Percentiles rank a stretch among this genome's conserved stretches.
These are phyloP conservation scores for Trichoderma virens DNA, from an alignment of 495 filamentous ascomycete species.

Conservation along the genomic window DNA sequence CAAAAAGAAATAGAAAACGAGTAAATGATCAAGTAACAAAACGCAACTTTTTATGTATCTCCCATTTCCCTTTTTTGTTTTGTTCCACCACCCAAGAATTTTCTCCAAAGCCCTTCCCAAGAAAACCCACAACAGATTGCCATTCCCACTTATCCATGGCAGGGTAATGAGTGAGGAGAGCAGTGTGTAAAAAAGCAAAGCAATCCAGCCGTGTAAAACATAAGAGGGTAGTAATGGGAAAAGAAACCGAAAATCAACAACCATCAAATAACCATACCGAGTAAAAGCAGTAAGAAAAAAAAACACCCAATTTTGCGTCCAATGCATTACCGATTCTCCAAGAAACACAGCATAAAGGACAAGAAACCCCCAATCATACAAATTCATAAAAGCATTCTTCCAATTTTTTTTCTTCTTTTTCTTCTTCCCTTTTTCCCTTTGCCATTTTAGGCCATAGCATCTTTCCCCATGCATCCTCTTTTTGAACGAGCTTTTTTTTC, in stretches of 20 bases:
- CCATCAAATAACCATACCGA: not conserved
- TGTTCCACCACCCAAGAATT: not conserved
- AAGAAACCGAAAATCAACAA: not conserved
- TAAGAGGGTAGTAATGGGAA: not conserved
- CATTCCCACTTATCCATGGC: not conserved
- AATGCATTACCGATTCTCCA: not conserved
- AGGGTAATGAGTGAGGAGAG: not conserved
- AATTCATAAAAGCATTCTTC: not conserved
- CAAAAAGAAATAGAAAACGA: too few species aligned
- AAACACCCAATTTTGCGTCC: not conserved
- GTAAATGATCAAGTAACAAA: not conserved
- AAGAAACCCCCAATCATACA: not conserved
- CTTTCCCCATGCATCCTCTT: not conserved
- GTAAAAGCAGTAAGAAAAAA: not conserved
- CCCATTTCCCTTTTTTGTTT: not conserved
- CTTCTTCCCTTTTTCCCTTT: not conserved
- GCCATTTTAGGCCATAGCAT: not conserved
- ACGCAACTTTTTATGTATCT: conserved; percentile 7
- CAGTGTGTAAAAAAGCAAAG: not conserved
- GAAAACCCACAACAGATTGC: not conserved
- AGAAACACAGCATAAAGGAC: not conserved
- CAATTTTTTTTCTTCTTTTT: not conserved
- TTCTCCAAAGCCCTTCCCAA: not conserved
- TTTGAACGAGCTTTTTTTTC: not conserved
- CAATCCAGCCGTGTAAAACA: not conserved